phyloP scores from a whole-genome alignment of 208 protist genomes.

The Trypanosoma melophagium region DNA sequence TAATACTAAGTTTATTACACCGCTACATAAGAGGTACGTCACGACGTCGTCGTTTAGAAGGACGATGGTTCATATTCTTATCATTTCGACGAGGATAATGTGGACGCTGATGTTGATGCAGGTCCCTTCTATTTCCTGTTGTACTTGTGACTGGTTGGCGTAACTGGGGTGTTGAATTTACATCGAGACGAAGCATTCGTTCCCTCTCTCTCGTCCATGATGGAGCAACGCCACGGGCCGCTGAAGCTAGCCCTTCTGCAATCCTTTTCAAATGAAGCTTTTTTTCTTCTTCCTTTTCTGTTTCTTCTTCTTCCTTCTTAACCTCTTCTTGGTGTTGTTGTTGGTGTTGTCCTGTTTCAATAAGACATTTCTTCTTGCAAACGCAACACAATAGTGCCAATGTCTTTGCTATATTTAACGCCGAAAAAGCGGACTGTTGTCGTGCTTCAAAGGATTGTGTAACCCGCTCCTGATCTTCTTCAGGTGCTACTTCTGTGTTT shows the following conservation, averaged over 20 bases:
- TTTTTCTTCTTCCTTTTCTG: constrained; percentile 10
- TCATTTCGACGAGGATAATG: background rate
- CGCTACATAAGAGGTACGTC: background rate
- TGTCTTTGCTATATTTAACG: constrained; percentile 12
- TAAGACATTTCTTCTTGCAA: constrained; percentile 9
- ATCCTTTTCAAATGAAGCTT: background rate
- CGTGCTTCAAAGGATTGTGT: background rate
- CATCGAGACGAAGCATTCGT: background rate
- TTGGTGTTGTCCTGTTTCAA: background rate
- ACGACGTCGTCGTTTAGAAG: constrained; percentile 11
- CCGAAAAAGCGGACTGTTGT: background rate
- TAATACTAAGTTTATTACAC: background rate
- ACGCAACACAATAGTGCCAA: constrained; percentile 24
- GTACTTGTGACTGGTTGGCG: background rate
- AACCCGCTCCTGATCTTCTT: background rate
- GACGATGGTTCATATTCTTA: background rate
- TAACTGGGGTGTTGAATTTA: background rate
- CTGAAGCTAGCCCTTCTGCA: background rate
- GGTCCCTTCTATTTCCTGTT: background rate
- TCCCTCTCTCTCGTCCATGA: constrained; percentile 22
- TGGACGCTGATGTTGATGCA: background rate
- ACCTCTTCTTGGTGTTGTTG: background rate
- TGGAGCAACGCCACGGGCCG: constrained; percentile 1
- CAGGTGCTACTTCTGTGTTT: constrained; percentile 1
- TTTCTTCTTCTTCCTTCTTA: constrained; percentile 6